Evolutionary conservation across 2,329 filamentous ascomycete genomes (phyloP).

Genomic region (Ciborinia camelliae): DNA sequence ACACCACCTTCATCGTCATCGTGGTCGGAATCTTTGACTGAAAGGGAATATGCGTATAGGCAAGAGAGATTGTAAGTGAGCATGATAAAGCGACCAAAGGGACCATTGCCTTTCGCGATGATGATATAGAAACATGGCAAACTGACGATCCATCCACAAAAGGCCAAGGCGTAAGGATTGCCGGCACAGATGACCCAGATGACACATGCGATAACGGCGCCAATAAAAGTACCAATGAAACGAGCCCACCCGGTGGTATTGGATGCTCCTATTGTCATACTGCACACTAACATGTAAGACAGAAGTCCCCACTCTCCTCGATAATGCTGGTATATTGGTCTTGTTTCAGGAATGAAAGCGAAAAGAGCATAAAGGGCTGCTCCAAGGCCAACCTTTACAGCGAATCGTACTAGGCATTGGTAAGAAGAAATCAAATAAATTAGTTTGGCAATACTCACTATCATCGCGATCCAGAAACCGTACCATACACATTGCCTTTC

Average conservation of each 20-base stretch:
- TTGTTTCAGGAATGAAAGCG: conserved; percentile 75
- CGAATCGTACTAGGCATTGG: conserved; percentile 57
- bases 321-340: conserved; percentile 81
- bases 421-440: conserved; percentile 26
- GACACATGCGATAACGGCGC: conserved; percentile 69
- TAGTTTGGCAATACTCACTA: conserved; percentile 42
- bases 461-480: conserved; percentile 61
- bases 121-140: conserved; percentile 89
- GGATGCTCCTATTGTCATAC: conserved; percentile 93
- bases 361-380: conserved; percentile 86
- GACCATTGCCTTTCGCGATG: conserved; percentile 76
- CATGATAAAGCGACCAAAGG: conserved; percentile 89
- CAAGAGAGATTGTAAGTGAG: conserved; percentile 95
- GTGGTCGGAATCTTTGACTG: conserved; percentile 72
- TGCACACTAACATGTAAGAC: conserved; percentile 97
- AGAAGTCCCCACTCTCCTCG: conserved; percentile 94
- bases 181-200: conserved; percentile 76
- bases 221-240: conserved; percentile 81
- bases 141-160: conserved; percentile 78
- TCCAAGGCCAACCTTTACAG: conserved; percentile 88
- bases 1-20: conserved; percentile 86
- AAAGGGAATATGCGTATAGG: conserved; percentile 88
- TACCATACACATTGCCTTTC: conserved; percentile 53
- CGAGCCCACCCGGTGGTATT: conserved; percentile 89
- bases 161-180: conserved; percentile 70